Conservation (phyloP, 2,329 filamentous ascomycete species). For the Neopestalotiopsis rosae region DNA sequence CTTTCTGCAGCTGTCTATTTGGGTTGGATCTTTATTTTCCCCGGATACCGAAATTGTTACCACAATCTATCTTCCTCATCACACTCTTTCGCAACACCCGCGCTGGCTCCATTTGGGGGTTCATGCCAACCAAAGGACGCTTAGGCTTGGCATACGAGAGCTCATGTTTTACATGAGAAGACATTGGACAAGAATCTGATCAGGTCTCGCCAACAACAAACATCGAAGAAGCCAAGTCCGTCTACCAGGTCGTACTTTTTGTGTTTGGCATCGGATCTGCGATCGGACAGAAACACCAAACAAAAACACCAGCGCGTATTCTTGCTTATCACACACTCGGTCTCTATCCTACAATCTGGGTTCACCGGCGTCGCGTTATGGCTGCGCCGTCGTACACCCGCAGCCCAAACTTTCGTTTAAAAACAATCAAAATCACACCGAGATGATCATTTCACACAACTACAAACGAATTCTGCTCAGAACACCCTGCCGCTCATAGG, state of each 20-base stretch:
- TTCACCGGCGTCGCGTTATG: neutral
- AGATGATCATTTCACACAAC: neutral
- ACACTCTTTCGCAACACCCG: neutral
- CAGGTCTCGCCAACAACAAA: neutral
- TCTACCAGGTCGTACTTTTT: neutral
- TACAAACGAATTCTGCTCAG: neutral
- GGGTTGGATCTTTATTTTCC: neutral
- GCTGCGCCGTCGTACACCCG: neutral
- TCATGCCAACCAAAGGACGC: neutral
- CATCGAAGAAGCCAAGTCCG: neutral
- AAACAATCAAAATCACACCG: neutral
- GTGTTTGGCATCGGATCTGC: neutral
- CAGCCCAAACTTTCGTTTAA: neutral
- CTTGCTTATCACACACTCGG: neutral
- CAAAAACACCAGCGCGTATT: neutral
- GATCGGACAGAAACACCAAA: neutral
- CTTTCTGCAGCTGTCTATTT: neutral
- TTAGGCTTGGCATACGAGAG: neutral
- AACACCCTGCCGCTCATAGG: neutral
- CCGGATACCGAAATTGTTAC: slow-evolving; percentile 1
- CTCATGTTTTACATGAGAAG: neutral
- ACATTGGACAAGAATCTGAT: neutral
- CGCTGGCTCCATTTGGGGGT: neutral
- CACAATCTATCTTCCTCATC: neutral
- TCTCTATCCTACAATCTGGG: neutral